phyloP scores from a whole-genome alignment of 306 rosid species.

The Cucumis cinereus region DNA sequence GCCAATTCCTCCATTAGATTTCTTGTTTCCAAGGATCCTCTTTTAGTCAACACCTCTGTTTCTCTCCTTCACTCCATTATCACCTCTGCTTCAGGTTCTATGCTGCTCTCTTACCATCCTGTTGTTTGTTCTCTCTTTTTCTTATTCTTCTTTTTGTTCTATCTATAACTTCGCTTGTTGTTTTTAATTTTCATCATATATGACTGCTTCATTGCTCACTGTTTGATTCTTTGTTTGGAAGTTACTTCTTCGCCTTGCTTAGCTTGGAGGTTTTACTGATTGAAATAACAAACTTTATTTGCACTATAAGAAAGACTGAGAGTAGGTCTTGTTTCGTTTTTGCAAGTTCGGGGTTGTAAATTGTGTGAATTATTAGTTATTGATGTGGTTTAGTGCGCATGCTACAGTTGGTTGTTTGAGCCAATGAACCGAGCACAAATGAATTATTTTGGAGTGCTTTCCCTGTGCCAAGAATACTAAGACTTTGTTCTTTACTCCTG shows the following conservation, averaged over 20 bases:
- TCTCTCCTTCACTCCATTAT: slow-evolving; percentile 72
- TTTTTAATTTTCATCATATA: background rate
- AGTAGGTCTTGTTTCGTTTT: background rate
- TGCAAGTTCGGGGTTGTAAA: background rate
- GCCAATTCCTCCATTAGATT: slow-evolving; percentile 41
- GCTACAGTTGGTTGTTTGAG: background rate
- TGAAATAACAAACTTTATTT: background rate
- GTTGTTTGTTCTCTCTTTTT: background rate
- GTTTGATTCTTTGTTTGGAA: background rate
- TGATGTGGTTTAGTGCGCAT: background rate
- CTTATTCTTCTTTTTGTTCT: background rate
- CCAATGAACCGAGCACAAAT: background rate
- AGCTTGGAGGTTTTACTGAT: background rate
- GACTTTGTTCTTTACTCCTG: background rate
- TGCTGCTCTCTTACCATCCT: background rate
- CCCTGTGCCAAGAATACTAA: background rate
- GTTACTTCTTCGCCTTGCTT: background rate
- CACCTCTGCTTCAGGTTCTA: slow-evolving; percentile 67
- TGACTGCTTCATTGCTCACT: background rate
- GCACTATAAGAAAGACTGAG: background rate
- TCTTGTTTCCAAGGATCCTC: slow-evolving; percentile 40
- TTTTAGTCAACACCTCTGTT: slow-evolving; percentile 74
- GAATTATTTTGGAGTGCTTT: background rate
- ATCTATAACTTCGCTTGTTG: background rate
- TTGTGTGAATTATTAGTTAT: background rate